Percentiles rank a stretch among this genome's conserved stretches.
phyloP scores from a whole-genome alignment of 352 stramenopile species.

The Phytophthora agathidicida region DNA sequence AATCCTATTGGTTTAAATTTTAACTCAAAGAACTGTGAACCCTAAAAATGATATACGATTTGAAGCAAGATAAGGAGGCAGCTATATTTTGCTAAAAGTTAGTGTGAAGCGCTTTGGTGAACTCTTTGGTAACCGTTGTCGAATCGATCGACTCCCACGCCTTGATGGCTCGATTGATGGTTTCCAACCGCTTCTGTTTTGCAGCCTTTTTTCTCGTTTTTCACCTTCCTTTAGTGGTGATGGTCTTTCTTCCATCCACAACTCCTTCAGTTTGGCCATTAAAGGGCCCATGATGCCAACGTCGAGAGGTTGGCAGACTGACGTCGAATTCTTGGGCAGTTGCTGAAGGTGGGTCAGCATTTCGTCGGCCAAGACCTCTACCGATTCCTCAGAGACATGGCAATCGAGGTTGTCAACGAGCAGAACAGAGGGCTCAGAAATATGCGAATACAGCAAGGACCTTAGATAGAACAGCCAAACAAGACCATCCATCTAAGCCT shows the following conservation, averaged over 20 bases:
- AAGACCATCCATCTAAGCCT: conserved; percentile 16
- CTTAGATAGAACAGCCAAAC: conserved; percentile 18
- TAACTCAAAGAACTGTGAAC: not conserved
- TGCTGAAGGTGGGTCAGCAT: conserved; percentile 1
- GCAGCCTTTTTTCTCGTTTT: conserved; percentile 2
- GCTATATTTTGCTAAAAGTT: conserved; percentile 19
- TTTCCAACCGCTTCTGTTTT: conserved; percentile 8
- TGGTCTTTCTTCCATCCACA: conserved; percentile 3
- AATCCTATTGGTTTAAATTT: not conserved
- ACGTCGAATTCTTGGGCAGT: conserved; percentile 18
- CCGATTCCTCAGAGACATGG: conserved; percentile 7
- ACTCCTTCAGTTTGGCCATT: conserved; percentile 5
- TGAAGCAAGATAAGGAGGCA: conserved; percentile 9
- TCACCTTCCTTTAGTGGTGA: not conserved
- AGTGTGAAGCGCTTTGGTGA: conserved; percentile 20
- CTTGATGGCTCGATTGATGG: conserved; percentile 12
- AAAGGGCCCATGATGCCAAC: conserved; percentile 19
- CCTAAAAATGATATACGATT: not conserved
- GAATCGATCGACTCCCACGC: conserved; percentile 13
- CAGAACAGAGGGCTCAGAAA: conserved; percentile 7
- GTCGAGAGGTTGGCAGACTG: conserved; percentile 24
- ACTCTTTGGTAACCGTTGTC: not conserved
- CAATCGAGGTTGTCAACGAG: conserved; percentile 19
- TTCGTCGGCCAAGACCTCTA: not conserved
- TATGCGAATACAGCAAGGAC: conserved; percentile 7